Evolutionary conservation across 2,329 filamentous ascomycete species (phyloP).

Genomic region (Pleochaeta shiraiana): DNA sequence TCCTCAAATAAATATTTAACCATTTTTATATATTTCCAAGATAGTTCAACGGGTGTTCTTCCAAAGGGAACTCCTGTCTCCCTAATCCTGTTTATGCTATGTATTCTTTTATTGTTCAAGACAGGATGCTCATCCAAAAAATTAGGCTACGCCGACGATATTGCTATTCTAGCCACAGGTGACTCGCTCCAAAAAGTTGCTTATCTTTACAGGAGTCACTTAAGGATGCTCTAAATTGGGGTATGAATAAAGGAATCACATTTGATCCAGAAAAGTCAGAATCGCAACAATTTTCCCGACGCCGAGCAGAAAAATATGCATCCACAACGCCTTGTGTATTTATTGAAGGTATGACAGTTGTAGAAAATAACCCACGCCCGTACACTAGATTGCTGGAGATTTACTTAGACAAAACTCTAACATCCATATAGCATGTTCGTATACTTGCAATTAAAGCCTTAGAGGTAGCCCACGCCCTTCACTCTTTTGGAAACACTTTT

Average conservation of each 20-base stretch:
- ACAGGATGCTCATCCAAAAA: background rate
- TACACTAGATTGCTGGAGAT: background rate
- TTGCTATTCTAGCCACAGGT: too few species aligned
- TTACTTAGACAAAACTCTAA: background rate
- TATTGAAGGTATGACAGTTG: background rate
- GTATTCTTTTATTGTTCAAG: too few species aligned
- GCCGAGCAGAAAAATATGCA: background rate
- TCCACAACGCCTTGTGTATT: background rate
- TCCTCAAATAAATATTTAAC: too few species aligned
- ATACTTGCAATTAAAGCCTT: too few species aligned
- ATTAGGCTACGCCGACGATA: background rate
- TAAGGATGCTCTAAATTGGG: background rate
- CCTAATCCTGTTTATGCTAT: too few species aligned
- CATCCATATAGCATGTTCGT: too few species aligned
- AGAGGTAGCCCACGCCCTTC: too few species aligned
- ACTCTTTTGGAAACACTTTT: too few species aligned
- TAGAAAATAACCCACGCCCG: background rate
- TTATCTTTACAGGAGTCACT: background rate
- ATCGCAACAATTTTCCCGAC: background rate
- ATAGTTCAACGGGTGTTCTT: background rate
- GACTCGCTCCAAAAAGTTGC: too few species aligned
- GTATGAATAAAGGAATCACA: background rate
- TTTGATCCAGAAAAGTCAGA: background rate
- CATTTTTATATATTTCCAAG: too few species aligned
- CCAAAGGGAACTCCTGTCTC: background rate